phyloP scores from a whole-genome alignment of 306 rosid genomes.

The Dicorynia guianensis region DNA sequence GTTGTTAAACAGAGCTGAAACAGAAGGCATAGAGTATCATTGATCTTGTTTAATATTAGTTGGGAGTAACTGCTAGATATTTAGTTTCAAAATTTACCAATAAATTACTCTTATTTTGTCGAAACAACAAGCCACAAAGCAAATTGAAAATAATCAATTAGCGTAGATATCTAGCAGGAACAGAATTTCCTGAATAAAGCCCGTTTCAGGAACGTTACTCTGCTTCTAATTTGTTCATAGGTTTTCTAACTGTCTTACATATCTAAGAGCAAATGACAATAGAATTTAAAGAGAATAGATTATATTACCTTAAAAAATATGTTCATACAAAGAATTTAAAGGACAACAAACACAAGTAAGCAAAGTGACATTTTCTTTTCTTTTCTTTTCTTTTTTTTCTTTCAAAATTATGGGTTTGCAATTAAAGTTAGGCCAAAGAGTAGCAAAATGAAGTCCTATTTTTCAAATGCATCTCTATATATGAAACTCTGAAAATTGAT shows the following conservation, averaged over 20 bases:
- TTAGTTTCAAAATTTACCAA: not conserved
- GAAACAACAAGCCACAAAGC: not conserved
- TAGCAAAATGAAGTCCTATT: not conserved
- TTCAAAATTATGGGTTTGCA: not conserved
- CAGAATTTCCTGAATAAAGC: too few relatives aligned
- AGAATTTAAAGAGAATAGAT: not conserved
- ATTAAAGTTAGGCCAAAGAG: not conserved
- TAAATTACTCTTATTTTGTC: not conserved
- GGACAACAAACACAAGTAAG: not conserved
- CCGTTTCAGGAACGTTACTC: not conserved
- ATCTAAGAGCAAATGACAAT: too few relatives aligned
- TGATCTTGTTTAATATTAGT: not conserved
- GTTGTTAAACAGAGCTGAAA: constrained; percentile 33
- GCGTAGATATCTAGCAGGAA: not conserved
- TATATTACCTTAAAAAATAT: not conserved
- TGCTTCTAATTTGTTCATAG: not conserved
- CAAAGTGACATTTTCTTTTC: not conserved
- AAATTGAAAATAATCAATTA: not conserved
- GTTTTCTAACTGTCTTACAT: not conserved
- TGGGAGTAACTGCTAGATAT: not conserved
- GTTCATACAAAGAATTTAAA: not conserved
- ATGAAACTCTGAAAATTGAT: not conserved
- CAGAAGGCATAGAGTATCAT: constrained; percentile 12
- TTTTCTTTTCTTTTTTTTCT: too few relatives aligned
- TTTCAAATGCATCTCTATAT: not conserved